Base-by-base conservation (phyloP, 495 filamentous ascomycete species). In the Ascobolus immersus region DNA sequence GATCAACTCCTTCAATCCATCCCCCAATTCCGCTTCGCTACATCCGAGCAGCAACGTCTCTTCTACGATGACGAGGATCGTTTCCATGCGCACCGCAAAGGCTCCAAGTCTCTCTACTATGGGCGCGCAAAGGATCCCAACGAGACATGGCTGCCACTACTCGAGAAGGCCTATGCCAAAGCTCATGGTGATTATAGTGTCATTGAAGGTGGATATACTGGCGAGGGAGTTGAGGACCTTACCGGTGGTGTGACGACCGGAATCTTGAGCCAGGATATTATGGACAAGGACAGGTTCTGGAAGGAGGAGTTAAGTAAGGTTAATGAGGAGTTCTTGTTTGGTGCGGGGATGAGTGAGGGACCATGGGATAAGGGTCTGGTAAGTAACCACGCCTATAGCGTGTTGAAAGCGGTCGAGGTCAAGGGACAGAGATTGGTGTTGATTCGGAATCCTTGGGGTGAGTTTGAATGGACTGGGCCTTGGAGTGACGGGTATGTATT, bases 91-190 rank as follows among this genome's bases (percentile, higher is more conserved):
- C n/a, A n/a, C n/a, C n/a, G n/a, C n/a, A 43, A 18, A 3, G 72
- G 72, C 5, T 81, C 73, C 4, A 61, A 69, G 14, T 75, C 81
- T 0, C 49, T 94, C 4, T 81, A 77, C 42, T 91, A 89, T 55
- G 78, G 79, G 1, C 76, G 80, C 43, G 91, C 81, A 51, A 64
- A 67, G 41, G 67, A 81, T 44, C 60, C 67, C 17, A 82, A 89
- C 45, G 84, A 94, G 55, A 94, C 80, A 0, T 94, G 84, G 84
- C 57, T 94, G 17, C 84, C 84, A 1, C 54, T 94, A 29, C 64
- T 94, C 3, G 84, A 94, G 47, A 94, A 94, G 52, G 84, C 84
- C 0, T 94, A 86, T 53, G 84, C 84, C 28, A 94, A 94, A 51
- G 81, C 80, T 8, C 84, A 94, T 44, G 80, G 79, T 3, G 44